Evolutionary conservation across 225 moss, liverwort and hornwort species (phyloP).

Genomic region (Marchantia polymorpha): DNA sequence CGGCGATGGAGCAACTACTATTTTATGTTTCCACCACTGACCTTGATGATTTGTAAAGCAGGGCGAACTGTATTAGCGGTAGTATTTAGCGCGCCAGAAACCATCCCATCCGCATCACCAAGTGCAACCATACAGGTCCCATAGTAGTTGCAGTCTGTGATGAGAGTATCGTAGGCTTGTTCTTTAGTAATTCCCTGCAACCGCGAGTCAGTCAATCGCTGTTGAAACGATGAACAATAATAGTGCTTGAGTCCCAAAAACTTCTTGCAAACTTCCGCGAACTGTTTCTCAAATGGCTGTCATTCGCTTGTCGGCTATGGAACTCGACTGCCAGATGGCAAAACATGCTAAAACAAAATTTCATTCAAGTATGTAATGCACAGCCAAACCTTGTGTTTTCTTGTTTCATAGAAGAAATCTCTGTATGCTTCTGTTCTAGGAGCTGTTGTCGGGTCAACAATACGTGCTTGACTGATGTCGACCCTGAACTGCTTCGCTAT

Average conservation of each 20-base stretch:
- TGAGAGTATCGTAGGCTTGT: slow-evolving; percentile 51
- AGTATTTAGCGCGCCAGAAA: slow-evolving; percentile 88
- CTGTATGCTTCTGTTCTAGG: slow-evolving; percentile 54
- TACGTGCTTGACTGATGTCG: slow-evolving; percentile 60
- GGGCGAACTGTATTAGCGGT: slow-evolving; percentile 96
- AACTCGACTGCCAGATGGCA: not conserved
- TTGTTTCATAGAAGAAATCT: slow-evolving; percentile 60
- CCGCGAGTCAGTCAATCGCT: not conserved
- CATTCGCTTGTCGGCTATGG: not conserved
- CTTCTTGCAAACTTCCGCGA: not conserved
- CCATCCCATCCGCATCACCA: slow-evolving; percentile 95
- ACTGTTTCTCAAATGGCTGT: not conserved
- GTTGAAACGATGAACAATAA: not conserved
- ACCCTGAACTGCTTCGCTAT: slow-evolving; percentile 69
- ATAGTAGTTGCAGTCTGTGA: slow-evolving; percentile 80
- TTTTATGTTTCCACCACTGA: slow-evolving; percentile 25
- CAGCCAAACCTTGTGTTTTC: slow-evolving; percentile 74
- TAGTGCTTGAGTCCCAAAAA: not conserved
- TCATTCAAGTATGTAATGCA: slow-evolving; percentile 1
- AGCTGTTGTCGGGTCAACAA: slow-evolving; percentile 61
- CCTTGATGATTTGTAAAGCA: slow-evolving; percentile 94
- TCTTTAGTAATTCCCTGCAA: slow-evolving; percentile 68
- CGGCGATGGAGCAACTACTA: not conserved
- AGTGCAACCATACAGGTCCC: slow-evolving; percentile 93
- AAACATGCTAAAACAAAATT: not conserved